Evolutionary conservation across 1,284 basidiomycete species (phyloP), one percentile per base, ranked within the genome.

Genomic region (Apiotrichum sp.): DNA sequence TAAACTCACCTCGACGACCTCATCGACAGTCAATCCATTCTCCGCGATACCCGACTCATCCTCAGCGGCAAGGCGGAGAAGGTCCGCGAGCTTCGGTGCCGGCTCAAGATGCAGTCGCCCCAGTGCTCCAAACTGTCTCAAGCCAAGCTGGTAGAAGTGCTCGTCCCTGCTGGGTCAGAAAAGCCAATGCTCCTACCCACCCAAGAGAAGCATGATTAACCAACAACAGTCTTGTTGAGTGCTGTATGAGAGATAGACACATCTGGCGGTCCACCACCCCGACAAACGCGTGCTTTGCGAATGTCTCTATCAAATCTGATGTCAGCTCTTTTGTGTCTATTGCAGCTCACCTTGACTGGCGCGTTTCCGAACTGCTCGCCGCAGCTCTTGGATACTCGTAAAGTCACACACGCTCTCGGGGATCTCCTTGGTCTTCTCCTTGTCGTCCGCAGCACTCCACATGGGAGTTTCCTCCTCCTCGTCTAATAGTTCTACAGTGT

Each of bases 101-200:
- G 96, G 95, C 42, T 93, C 85, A 3, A 98, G 80, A 53, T 84
- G 84, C 47, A 98, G 75, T 8, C 84, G 81, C 51, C 82, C 81
- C 58, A 89, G 83, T 59, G 87, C 84, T 0, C 93, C 92, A 68
- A 98, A 99, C 71, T 98, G 95, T 16, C 90, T 81, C 46, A 98
- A 76, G 2, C 85, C 89, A 1, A 98, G 82, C 70, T 98, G 96
- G 72, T 97, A 98, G 67, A 98, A 96, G 44, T 97, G 81, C 65
- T 97, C 93, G 66, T 96, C 91, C 0, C 91, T 95, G 62, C 9
- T 13, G 44, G 13, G 54, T 58, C 35, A 61, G 55, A 40, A 11
- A 4, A 0, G 4, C 0, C 0, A 1, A 9, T 22, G 6, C 40
- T 8, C 8, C 11, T 38, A 68, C 89, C 57, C 72, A 93, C 89